These are phyloP conservation scores for Trichomonas vaginalis DNA, from an alignment of 208 protist species.

Conservation along the genomic window DNA sequence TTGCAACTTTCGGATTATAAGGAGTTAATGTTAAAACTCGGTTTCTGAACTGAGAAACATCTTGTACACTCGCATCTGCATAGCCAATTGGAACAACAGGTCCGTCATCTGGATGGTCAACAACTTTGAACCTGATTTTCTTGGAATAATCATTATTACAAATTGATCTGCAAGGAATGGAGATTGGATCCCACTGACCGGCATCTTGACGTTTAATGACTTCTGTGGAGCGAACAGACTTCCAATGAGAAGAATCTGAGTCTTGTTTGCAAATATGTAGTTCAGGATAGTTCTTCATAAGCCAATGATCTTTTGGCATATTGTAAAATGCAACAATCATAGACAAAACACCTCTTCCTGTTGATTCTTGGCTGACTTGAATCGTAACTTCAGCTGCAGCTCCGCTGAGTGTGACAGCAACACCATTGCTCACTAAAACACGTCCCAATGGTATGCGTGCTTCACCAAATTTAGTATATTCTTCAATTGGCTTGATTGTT, in stretches of 20 bases:
- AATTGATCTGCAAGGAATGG: background rate
- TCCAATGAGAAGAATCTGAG: background rate
- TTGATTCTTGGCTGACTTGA: background rate
- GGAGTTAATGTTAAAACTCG: background rate
- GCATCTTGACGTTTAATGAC: background rate
- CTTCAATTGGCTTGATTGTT: background rate
- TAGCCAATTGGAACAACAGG: background rate
- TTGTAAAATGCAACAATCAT: background rate
- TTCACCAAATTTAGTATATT: background rate
- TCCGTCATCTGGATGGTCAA: background rate
- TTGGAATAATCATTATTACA: background rate
- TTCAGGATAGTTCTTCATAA: slow-evolving; percentile 3
- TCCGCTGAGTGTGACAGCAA: background rate
- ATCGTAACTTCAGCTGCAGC: background rate
- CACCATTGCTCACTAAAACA: background rate
- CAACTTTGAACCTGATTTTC: background rate
- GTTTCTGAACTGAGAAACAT: background rate
- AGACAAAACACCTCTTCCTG: background rate
- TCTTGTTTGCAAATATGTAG: background rate
- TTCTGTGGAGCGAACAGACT: background rate
- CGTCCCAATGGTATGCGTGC: background rate
- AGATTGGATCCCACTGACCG: background rate
- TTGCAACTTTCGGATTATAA: background rate
- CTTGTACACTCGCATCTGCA: background rate
- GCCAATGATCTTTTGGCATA: slow-evolving; percentile 4